Conservation (phyloP, 768 basidiomycete species). For the Leucocoprinus leucothites region DNA sequence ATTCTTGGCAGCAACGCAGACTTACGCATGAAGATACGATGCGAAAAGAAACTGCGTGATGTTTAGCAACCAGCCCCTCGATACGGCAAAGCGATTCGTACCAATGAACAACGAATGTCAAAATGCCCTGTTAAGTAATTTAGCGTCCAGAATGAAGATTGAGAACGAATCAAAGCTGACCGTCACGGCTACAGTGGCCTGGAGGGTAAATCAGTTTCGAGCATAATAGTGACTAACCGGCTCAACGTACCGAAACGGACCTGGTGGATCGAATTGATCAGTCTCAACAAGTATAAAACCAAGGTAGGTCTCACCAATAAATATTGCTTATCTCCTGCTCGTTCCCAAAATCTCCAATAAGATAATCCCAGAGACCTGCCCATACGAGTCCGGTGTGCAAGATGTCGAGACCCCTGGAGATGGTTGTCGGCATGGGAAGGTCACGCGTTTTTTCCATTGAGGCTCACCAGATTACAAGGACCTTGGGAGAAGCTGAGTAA, state of each 20-base stretch:
- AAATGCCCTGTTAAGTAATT: slow-evolving; percentile 20
- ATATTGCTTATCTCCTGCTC: slow-evolving; percentile 26
- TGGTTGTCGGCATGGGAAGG: neutral
- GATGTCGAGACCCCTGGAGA: slow-evolving; percentile 32
- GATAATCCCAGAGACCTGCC: slow-evolving; percentile 36
- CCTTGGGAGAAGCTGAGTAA: slow-evolving; percentile 18
- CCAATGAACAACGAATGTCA: slow-evolving; percentile 30
- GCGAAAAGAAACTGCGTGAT: slow-evolving; percentile 30
- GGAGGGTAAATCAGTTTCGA: neutral
- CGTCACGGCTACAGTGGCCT: slow-evolving; percentile 27
- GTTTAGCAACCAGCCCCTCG: neutral
- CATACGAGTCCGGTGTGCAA: slow-evolving; percentile 36
- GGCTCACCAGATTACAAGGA: slow-evolving; percentile 28
- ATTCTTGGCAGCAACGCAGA: neutral
- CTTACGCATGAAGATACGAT: slow-evolving; percentile 37
- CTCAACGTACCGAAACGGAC: slow-evolving; percentile 7
- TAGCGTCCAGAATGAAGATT: neutral
- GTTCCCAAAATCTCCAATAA: slow-evolving; percentile 30
- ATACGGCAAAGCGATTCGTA: slow-evolving; percentile 9
- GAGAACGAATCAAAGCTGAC: slow-evolving; percentile 9
- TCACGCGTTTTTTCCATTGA: slow-evolving; percentile 14
- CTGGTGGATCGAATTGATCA: neutral
- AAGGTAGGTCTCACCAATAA: slow-evolving; percentile 26
- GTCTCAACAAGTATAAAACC: neutral
- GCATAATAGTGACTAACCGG: neutral